Conservation (phyloP, 257 asterid genomes). For the Thymus mandschuricus region DNA sequence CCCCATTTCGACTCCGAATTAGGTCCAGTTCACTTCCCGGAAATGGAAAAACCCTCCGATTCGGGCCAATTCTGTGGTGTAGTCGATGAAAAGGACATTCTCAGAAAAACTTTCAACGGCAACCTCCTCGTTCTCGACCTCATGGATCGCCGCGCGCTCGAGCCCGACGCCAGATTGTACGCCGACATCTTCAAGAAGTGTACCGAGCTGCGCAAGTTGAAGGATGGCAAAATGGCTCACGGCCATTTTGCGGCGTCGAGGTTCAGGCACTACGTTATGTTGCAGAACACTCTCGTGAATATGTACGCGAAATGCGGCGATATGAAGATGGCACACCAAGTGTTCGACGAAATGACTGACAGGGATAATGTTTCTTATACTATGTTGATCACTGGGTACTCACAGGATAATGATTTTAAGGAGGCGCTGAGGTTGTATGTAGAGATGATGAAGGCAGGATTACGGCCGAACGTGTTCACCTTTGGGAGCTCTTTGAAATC, state of each 20-base stretch:
- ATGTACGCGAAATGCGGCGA: slow-evolving; percentile 65
- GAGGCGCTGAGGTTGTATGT: slow-evolving; percentile 51
- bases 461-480: slow-evolving; percentile 70
- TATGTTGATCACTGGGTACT: slow-evolving; percentile 69
- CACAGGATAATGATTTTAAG: slow-evolving; percentile 48
- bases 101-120: slow-evolving; percentile 46
- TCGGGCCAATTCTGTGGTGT: slow-evolving; percentile 31
- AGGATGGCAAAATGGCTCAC: slow-evolving; percentile 62
- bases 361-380: slow-evolving; percentile 87
- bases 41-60: neutral
- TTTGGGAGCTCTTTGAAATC: slow-evolving; percentile 76
- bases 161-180: slow-evolving; percentile 54
- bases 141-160: slow-evolving; percentile 55
- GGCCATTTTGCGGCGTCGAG: slow-evolving; percentile 54
- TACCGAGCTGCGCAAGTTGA: slow-evolving; percentile 50
- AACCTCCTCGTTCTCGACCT: slow-evolving; percentile 61
- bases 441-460: slow-evolving; percentile 58
- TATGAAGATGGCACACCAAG: slow-evolving; percentile 55
- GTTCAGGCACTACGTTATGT: slow-evolving; percentile 41
- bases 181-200: slow-evolving; percentile 57
- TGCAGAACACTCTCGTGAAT: slow-evolving; percentile 51
- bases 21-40: slow-evolving; percentile 23
- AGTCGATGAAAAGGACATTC: slow-evolving; percentile 43
- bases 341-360: slow-evolving; percentile 71
- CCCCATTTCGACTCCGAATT: slow-evolving; percentile 28